Evolutionary conservation across 805 yeast species (phyloP).

Genomic region (Candida glaebosa): DNA sequence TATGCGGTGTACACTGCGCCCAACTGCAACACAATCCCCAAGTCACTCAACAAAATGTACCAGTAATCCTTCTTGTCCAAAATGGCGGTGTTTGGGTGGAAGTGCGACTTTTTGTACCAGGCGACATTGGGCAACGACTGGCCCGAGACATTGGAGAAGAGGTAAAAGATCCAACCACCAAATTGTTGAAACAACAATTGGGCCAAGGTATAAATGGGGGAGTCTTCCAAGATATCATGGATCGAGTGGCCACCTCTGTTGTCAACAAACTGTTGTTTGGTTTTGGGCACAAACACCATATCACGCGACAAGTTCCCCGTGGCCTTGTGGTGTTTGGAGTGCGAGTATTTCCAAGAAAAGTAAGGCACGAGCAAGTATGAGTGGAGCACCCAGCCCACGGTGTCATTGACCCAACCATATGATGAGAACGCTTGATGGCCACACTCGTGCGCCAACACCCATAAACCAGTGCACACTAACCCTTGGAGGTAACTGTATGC

Average conservation of each 20-base stretch:
- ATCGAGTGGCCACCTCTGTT: slow-evolving; percentile 33
- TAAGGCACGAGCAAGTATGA: slow-evolving; percentile 78
- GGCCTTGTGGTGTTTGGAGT: slow-evolving; percentile 86
- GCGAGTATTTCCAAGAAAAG: slow-evolving; percentile 83
- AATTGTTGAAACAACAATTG: slow-evolving; percentile 63
- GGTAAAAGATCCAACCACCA: slow-evolving; percentile 72
- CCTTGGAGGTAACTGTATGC: slow-evolving; percentile 55
- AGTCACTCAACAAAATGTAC: slow-evolving; percentile 67
- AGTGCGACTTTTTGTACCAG: slow-evolving; percentile 57
- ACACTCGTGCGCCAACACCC: slow-evolving; percentile 91
- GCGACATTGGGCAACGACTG: slow-evolving; percentile 52
- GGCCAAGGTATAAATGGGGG: slow-evolving; percentile 64
- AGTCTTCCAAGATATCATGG: slow-evolving; percentile 64
- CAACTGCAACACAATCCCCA: slow-evolving; percentile 59
- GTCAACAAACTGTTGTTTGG: slow-evolving; percentile 52
- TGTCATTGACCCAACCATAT: slow-evolving; percentile 67
- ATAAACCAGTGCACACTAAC: slow-evolving; percentile 69
- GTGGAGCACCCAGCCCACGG: slow-evolving; percentile 81
- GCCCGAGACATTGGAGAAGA: slow-evolving; percentile 72
- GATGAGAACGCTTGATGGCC: slow-evolving; percentile 86
- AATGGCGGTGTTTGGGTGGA: slow-evolving; percentile 67
- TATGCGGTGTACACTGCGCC: slow-evolving; percentile 58
- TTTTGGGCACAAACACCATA: slow-evolving; percentile 79
- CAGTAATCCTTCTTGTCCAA: slow-evolving; percentile 71
- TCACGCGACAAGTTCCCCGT: slow-evolving; percentile 81